Evolutionary conservation across 768 basidiomycete genomes (phyloP), one percentile per base, ranked within the genome.

Genomic region (Fomitopsis serialis): DNA sequence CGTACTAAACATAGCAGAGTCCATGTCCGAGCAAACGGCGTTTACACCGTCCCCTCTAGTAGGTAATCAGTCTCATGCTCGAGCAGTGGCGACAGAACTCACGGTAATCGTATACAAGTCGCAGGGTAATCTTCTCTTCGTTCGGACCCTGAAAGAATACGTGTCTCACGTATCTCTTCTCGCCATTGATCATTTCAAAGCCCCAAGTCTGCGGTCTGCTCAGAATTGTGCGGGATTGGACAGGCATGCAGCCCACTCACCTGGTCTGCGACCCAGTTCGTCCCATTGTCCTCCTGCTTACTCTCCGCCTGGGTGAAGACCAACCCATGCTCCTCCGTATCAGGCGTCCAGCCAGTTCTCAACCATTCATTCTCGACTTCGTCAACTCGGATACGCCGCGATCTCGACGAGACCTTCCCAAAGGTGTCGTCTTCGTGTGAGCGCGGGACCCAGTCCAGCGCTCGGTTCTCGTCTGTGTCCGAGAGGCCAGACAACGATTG

Each of bases 51-150:
- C 8, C 57, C 60, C 25, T 42, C 60, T 62, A 43, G 45, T n/a
- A 29, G 24, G n/a, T 34, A 19, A 25, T 15, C 37, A 50, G 53
- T 25, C 12, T 8, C 13, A 35, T 24, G 40, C 8, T 9, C 27
- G 24, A 23, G 19, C 12, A 46, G 29, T 32, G 24, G 11, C 21
- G 17, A 10, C 29, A n/a, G 24, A 42, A 70, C 85, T 67, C 49
- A 87, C 86, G 53, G 57, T 88, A 88, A 61, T 89, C 84, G 55
- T 88, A 90, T 19, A 85, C 72, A 35, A 89, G 63, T 40, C 73
- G 77, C 10, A 74, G 71, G 52, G 79, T 71, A 46, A 88, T 79
- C 13, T 79, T 78, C 58, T 84, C 77, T 10, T 72, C 79, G 29
- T 71, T 62, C 3, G 85, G 78, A 0, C 85, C 85, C 5, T 77